A percentile compares a stretch with the other conserved stretches of the same genome.
phyloP scores from a whole-genome alignment of 2,329 filamentous ascomycete genomes.

The Bipolaris bicolor region DNA sequence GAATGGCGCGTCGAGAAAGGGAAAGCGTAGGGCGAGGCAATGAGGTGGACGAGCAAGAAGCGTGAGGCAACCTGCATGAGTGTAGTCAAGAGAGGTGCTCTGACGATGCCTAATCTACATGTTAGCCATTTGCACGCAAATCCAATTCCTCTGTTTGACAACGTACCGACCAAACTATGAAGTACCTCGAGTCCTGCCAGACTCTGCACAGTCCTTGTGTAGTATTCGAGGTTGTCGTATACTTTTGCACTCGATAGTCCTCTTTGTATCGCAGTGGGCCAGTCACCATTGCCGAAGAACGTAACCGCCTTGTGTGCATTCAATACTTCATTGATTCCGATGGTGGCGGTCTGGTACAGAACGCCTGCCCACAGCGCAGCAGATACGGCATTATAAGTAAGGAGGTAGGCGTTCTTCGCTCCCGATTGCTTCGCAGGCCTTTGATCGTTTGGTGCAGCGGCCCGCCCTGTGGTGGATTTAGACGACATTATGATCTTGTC shows the following conservation, averaged over 20 bases:
- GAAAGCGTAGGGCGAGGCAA: slow-evolving; percentile 70
- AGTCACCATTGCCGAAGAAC: slow-evolving; percentile 19
- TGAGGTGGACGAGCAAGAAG: slow-evolving; percentile 85
- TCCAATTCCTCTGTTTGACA: too few species aligned
- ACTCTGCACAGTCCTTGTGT: slow-evolving; percentile 81
- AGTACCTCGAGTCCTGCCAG: slow-evolving; percentile 81
- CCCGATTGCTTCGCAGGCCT: slow-evolving; percentile 6
- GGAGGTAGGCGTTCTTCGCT: slow-evolving; percentile 65
- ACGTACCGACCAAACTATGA: slow-evolving; percentile 76
- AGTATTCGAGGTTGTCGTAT: slow-evolving; percentile 67
- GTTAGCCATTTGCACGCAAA: background rate
- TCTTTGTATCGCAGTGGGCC: slow-evolving; percentile 10
- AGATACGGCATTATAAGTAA: slow-evolving; percentile 83
- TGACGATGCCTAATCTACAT: slow-evolving; percentile 71
- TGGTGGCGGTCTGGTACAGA: slow-evolving; percentile 69
- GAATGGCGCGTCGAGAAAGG: slow-evolving; percentile 65
- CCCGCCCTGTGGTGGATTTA: slow-evolving; percentile 3
- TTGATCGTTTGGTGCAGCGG: slow-evolving; percentile 11
- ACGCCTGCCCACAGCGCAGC: slow-evolving; percentile 79
- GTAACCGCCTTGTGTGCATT: slow-evolving; percentile 21
- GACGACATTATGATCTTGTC: slow-evolving; percentile 3
- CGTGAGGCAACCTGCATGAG: slow-evolving; percentile 88
- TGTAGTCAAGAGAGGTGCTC: slow-evolving; percentile 84
- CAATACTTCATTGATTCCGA: slow-evolving; percentile 45
- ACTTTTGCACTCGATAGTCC: slow-evolving; percentile 55